A percentile compares a stretch with the other conserved stretches of the same genome.
phyloP scores from a whole-genome alignment of 352 stramenopile species.

The Globisporangium abappressorium region DNA sequence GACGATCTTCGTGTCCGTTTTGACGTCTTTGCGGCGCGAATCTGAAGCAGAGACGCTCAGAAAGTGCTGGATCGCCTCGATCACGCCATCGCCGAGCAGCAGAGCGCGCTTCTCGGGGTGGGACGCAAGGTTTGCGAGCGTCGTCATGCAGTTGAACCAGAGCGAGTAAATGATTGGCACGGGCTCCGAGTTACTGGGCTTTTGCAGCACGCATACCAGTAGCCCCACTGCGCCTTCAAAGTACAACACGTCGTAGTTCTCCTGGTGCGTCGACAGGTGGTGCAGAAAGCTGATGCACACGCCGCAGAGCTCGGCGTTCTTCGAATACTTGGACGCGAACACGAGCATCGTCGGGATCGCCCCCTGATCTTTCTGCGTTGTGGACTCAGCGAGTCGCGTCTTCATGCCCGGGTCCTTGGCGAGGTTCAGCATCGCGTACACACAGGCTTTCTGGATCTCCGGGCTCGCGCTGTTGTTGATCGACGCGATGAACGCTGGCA shows the following conservation, averaged over 20 bases:
- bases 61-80: conserved; percentile 66
- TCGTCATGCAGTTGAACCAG: conserved; percentile 48
- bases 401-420: conserved; percentile 72
- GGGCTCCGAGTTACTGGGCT: conserved; percentile 34
- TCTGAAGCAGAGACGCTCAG: conserved; percentile 40
- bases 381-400: conserved; percentile 52
- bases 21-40: conserved; percentile 33
- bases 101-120: conserved; percentile 31
- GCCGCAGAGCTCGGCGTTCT: conserved; percentile 59
- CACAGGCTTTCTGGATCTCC: conserved; percentile 73
- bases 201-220: conserved; percentile 53
- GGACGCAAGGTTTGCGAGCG: conserved; percentile 58
- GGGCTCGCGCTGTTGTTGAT: conserved; percentile 47
- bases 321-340: conserved; percentile 57
- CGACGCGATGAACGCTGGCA: conserved; percentile 59
- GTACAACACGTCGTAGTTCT: conserved; percentile 67
- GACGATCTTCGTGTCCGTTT: conserved; percentile 44
- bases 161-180: conserved; percentile 45
- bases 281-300: conserved; percentile 69
- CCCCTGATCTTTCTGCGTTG: conserved; percentile 31
- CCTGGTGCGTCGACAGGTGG: conserved; percentile 57
- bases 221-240: conserved; percentile 58
- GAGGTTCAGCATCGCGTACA: conserved; percentile 76
- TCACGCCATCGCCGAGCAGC: conserved; percentile 56
- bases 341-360: conserved; percentile 66